phyloP scores from a whole-genome alignment of 192 early-diverging fungal species.

The Dissophora ornata region DNA sequence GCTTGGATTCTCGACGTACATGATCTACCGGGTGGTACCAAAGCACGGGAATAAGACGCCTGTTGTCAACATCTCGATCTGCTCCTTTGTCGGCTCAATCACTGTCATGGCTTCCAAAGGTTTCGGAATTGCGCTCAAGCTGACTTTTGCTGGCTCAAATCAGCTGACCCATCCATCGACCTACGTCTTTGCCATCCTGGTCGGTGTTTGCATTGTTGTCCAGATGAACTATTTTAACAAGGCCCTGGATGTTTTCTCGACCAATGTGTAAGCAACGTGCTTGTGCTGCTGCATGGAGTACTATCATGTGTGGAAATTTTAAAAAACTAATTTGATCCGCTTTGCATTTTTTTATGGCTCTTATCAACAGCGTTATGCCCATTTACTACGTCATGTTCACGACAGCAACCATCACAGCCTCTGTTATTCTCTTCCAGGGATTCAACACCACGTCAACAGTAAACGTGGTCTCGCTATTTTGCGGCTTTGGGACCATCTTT shows the following conservation, averaged over 20 bases:
- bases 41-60: slow-evolving; percentile 82
- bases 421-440: slow-evolving; percentile 89
- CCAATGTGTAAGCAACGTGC: slow-evolving; percentile 73
- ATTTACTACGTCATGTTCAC: slow-evolving; percentile 98
- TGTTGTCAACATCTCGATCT: slow-evolving; percentile 93
- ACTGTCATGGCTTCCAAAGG: slow-evolving; percentile 94
- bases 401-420: slow-evolving; percentile 91
- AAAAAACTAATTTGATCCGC: background rate
- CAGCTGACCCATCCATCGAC: slow-evolving; percentile 92
- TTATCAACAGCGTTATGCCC: slow-evolving; percentile 71
- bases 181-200: slow-evolving; percentile 86
- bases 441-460: slow-evolving; percentile 78
- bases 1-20: slow-evolving; percentile 68
- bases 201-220: slow-evolving; percentile 84
- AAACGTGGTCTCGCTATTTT: slow-evolving; percentile 85
- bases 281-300: too few relatives aligned
- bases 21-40: slow-evolving; percentile 88
- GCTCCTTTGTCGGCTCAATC: slow-evolving; percentile 95
- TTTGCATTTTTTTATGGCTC: slow-evolving; percentile 15
- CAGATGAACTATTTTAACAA: slow-evolving; percentile 99
- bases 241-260: slow-evolving; percentile 91
- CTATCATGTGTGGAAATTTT: too few relatives aligned
- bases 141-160: slow-evolving; percentile 93
- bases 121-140: slow-evolving; percentile 90
- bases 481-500: slow-evolving; percentile 93